Percentiles rank a stretch among this genome's conserved stretches.
Conservation (phyloP, 768 basidiomycete species). For the Tremella yokohamensis region DNA sequence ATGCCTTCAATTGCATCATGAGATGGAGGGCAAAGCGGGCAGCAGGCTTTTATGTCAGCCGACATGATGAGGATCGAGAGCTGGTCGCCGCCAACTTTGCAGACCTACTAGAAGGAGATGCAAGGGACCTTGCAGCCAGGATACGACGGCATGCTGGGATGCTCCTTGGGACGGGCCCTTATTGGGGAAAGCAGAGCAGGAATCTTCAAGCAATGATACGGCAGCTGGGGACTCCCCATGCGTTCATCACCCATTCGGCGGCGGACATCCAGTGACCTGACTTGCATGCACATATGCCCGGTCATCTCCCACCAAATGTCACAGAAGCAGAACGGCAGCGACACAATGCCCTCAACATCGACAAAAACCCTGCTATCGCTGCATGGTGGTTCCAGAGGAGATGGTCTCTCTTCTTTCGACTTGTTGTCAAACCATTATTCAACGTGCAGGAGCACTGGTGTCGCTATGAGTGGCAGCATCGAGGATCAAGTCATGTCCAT, state of each 20-base stretch:
- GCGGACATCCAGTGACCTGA: constrained; percentile 7
- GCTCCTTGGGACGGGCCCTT: not conserved
- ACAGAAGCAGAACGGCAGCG: not conserved
- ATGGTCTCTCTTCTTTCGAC: not conserved
- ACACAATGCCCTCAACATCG: not conserved
- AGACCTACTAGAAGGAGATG: not conserved
- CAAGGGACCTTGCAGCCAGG: not conserved
- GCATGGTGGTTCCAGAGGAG: constrained; percentile 6
- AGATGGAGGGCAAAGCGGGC: not conserved
- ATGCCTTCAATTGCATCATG: constrained; percentile 1
- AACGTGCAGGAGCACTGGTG: constrained; percentile 2
- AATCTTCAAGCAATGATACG: not conserved
- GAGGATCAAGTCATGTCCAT: constrained; percentile 10
- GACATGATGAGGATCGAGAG: not conserved
- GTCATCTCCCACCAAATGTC: not conserved
- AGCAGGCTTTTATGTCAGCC: not conserved
- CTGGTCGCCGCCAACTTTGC: not conserved
- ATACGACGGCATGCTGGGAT: not conserved
- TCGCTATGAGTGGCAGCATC: constrained; percentile 6
- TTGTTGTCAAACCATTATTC: not conserved
- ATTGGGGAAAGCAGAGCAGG: not conserved
- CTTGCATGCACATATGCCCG: constrained; percentile 6
- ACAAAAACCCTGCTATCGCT: constrained; percentile 7
- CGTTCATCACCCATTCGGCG: constrained; percentile 6
- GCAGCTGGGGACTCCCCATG: not conserved